Base-by-base conservation (phyloP, 2,329 filamentous ascomycete genomes). In the Myrmaecium sp. region DNA sequence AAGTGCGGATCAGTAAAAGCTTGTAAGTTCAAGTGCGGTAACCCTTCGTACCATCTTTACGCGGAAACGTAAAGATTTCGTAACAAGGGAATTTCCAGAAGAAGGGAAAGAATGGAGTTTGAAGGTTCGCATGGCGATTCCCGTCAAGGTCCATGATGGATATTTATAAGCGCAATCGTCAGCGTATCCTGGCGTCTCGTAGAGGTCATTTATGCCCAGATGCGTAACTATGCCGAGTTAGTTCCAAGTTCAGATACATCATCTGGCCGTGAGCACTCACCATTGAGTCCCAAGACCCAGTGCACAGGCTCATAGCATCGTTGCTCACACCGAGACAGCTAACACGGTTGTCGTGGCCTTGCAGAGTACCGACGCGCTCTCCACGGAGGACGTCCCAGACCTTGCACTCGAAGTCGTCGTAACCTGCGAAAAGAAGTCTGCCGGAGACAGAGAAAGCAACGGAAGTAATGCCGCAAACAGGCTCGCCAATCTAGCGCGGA, bases 381-480 rank as follows among this genome's bases (percentile, higher is more conserved):
- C 86, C 89, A 39, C 89, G 78, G 30, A 92, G 82, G 36, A 93
- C 74, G 57, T 98, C 89, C 89, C 89, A 98, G 33, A 95, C 89
- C 77, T 95, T 98, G 84, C 89, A 98, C 59, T 98, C 89, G 46
- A 93, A 98, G 51, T 98, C 89, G 47, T 98, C 89, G 47, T 98
- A 98, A 40, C 89, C 89, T 30, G 89, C 89, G 52, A 98, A 98
- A 21, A 98, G 63, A 44, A 98, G 63, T 50, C 89, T 74, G 32
- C 89, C 89, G 31, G 89, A 98, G 9, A 98, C 86, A 10, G 89
- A 98, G 43, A 92, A 95, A 32, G 86, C 89, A 25, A 98, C 89
- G 4, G 89, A 98, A 14, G 89, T 98, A 45, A 98, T 95, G 44
- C 89, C 89, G 51, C 89, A 98, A 27, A 94, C 72, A 42, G 94